Evolutionary conservation across 2,329 filamentous ascomycete species (phyloP), one percentile per base, ranked within the genome.

Genomic region (Endothia cerciana): DNA sequence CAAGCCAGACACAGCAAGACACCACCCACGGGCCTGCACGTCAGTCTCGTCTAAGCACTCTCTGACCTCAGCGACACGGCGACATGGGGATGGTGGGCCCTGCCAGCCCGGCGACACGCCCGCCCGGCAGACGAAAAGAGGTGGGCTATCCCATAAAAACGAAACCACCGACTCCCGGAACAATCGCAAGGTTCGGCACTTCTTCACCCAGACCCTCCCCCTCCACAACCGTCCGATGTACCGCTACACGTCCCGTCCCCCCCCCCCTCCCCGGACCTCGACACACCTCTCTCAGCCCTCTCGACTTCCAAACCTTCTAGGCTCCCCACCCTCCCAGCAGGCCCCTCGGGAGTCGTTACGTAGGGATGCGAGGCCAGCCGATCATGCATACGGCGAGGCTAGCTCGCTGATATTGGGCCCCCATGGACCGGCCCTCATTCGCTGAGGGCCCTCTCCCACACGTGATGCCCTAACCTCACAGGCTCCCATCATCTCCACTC

Each of bases 141-240:
- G 25, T 19, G 36, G n/a, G 49, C 17, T 28, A 55, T 38, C 43
- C 40, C 33, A 28, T 28, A 40, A 47, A 13, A 49, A 55, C 28
- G 49, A 62, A 45, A 36, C 22, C 30, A 60, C 63, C 63, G 63
- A 64, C 63, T 55, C 17, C 63, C 63, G 63, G 43, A 55, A 30
- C 25, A 55, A 53, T 64, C 63, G 63, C 63, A 60, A 53, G 10
- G 43, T 64, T 64, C 63, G 63, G 63, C 15, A 25, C 13, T 56
- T 64, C 57, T 64, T 41, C n/a, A 28, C 55, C 25, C 47, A 53
- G 63, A 64, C 63, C 63, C 63, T 53, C 56, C 62, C n/a, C 33
- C 45, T 22, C 59, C 15, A 41, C n/a, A 55, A 33, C 17, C 6
- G n/a, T 33, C 47, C 57, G 45, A 64, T 36, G 63, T 60, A 64